Conservation (phyloP, 495 filamentous ascomycete genomes). For the Trichoderma parareesei region DNA sequence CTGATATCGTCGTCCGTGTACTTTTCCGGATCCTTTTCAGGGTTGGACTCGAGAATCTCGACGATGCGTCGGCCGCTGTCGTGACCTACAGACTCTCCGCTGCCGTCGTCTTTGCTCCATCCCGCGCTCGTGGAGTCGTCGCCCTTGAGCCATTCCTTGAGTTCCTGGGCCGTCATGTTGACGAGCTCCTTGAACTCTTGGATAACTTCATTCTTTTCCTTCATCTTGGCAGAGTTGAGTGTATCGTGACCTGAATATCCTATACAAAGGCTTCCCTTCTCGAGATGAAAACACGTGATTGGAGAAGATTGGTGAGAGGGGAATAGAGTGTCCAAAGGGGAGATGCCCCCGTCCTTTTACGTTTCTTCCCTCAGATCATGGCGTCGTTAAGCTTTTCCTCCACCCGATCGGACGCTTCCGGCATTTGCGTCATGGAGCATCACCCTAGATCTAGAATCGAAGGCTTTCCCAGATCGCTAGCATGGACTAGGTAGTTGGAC, state of each 20-base stretch:
- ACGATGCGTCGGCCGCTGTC: conserved; percentile 59
- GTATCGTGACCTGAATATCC: too few species aligned
- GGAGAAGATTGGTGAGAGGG: neutral
- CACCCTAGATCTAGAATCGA: neutral
- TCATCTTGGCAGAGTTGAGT: conserved; percentile 16
- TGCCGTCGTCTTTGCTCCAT: conserved; percentile 49
- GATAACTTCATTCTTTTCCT: conserved; percentile 8
- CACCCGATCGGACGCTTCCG: neutral
- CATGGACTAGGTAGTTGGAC: neutral
- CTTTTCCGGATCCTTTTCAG: conserved; percentile 41
- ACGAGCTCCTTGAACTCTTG: conserved; percentile 59
- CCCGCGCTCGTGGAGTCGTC: conserved; percentile 48
- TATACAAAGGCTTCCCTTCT: too few species aligned
- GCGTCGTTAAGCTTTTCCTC: neutral
- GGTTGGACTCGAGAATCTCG: conserved; percentile 54
- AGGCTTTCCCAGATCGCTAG: neutral
- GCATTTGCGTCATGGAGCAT: conserved; percentile 2
- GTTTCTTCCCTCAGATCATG: neutral
- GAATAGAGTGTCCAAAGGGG: neutral
- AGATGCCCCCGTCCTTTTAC: neutral
- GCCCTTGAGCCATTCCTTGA: conserved; percentile 52
- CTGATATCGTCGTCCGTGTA: conserved; percentile 50
- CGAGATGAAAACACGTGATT: too few species aligned
- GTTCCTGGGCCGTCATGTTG: conserved; percentile 56
- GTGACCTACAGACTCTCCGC: conserved; percentile 56